Evolutionary conservation across 2,329 filamentous ascomycete genomes (phyloP).

Genomic region (Curvularia spicifera): DNA sequence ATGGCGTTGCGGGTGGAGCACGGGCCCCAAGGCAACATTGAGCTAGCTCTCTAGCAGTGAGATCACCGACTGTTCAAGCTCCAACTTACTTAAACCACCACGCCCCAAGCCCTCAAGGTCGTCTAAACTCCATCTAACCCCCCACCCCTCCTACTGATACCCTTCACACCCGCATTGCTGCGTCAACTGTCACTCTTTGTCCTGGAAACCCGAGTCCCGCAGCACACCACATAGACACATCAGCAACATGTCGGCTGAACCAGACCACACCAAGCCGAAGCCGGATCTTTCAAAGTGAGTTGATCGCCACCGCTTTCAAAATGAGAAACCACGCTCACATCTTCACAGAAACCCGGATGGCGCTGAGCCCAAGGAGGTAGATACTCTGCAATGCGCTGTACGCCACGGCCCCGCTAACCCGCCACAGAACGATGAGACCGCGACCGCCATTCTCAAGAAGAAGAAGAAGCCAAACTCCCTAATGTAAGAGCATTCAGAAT

Average conservation of each 20-base stretch:
- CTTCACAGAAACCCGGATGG: constrained; percentile 81
- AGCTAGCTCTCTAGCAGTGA: constrained; percentile 34
- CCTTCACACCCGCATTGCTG: constrained; percentile 27
- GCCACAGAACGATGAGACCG: constrained; percentile 80
- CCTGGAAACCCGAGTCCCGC: constrained; percentile 19
- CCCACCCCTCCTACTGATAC: constrained; percentile 26
- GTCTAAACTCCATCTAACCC: constrained; percentile 38
- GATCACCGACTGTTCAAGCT: constrained; percentile 37
- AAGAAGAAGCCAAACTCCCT: constrained; percentile 99
- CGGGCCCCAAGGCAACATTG: constrained; percentile 33
- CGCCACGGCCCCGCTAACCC: constrained; percentile 40
- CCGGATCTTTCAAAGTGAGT: constrained; percentile 57
- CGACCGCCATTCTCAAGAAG: constrained; percentile 98
- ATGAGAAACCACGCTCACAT: constrained; percentile 50
- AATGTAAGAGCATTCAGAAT: constrained; percentile 68
- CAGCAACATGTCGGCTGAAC: constrained; percentile 58
- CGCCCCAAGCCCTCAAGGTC: constrained; percentile 29
- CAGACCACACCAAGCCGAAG: constrained; percentile 57
- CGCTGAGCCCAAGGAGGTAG: constrained; percentile 82
- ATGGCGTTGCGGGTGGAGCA: constrained; percentile 38
- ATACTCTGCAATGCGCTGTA: constrained; percentile 19
- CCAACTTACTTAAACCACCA: constrained; percentile 47
- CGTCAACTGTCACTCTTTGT: constrained; percentile 18
- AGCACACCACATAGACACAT: constrained; percentile 27
- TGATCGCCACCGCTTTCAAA: constrained; percentile 28